phyloP scores from a whole-genome alignment of 2,329 filamentous ascomycete species.

The Whalleya microplaca region DNA sequence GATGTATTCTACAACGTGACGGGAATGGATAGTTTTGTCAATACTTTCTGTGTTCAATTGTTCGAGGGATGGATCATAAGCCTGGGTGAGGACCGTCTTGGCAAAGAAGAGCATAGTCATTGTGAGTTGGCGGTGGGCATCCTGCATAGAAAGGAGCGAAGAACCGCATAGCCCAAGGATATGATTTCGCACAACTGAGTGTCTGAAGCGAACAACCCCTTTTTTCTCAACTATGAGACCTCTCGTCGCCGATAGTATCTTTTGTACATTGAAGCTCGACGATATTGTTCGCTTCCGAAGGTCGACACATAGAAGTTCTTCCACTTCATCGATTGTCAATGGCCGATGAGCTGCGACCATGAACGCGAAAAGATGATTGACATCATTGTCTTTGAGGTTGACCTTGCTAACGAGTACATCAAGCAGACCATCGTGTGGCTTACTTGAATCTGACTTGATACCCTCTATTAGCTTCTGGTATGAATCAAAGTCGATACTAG shows the following conservation, averaged over 20 bases:
- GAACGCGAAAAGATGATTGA: constrained; percentile 38
- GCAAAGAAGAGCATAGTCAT: constrained; percentile 42
- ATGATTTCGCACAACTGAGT: constrained; percentile 38
- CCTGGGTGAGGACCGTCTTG: constrained; percentile 32
- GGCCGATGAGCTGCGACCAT: constrained; percentile 41
- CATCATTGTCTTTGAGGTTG: constrained; percentile 30
- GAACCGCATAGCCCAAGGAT: constrained; percentile 40
- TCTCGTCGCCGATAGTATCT: constrained; percentile 26
- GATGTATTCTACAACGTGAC: constrained; percentile 41
- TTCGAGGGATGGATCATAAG: constrained; percentile 36
- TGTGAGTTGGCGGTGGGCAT: constrained; percentile 41
- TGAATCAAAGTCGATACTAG: constrained; percentile 25
- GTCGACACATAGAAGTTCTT: constrained; percentile 39
- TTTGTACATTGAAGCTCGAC: constrained; percentile 24
- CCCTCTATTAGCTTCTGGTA: constrained; percentile 31
- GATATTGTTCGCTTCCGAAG: constrained; percentile 25
- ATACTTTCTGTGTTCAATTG: constrained; percentile 31
- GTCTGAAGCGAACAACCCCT: constrained; percentile 43
- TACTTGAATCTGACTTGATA: constrained; percentile 28
- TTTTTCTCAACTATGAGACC: constrained; percentile 40
- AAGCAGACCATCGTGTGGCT: constrained; percentile 28
- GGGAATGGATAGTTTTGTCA: constrained; percentile 30
- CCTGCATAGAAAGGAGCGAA: constrained; percentile 36
- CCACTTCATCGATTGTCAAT: constrained; percentile 38
- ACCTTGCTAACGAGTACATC: constrained; percentile 32